Evolutionary conservation across 2,329 filamentous ascomycete genomes (phyloP), one percentile per base, ranked within the genome.

Genomic region (Lachnellula arida): DNA sequence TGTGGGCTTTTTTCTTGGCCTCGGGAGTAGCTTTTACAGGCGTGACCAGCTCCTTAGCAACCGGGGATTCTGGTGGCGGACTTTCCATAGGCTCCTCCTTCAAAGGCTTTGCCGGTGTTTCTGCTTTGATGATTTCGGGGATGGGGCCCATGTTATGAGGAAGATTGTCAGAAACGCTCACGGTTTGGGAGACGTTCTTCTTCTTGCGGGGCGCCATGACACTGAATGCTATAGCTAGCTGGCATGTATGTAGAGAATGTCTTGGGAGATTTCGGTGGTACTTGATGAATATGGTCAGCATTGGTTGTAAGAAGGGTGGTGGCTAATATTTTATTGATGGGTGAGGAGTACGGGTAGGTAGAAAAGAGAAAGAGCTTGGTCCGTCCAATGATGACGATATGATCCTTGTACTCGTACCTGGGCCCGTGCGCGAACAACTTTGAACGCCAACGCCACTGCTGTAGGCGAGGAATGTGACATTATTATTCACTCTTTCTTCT

Each of bases 1-100:
- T 73, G 51, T 78, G 74, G 5, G 65, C 65, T 50, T 71, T 70
- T 50, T 63, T 65, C 43, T 60, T 62, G 19, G 25, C 12, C n/a
- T 14, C 22, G 4, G 49, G n/a, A 12, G 15, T 17, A 23, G 17
- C 48, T 37, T 25, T 12, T 17, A 19, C 5, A 32, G 23, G 22
- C 12, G 44, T 47, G 12, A 23, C 22, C 22, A 12, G 44, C 22
- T 47, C 44, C 14, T 32, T 14, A 32, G n/a, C 14, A 14, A 14
- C 22, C 5, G 25, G 25, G 9, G 23, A 32, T 11, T 47, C 14
- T 32, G 44, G 44, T 34, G 14, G 11, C 11, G 23, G 28, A 4
- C 28, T 22, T 2, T 17, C 44, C 12, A 32, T 25, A 15, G 8
- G 28, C 28, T 4, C 28, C 28, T 32, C 28, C 28, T 32, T 11